Evolutionary conservation across 495 filamentous ascomycete genomes (phyloP).

Genomic region (Podospora australis): DNA sequence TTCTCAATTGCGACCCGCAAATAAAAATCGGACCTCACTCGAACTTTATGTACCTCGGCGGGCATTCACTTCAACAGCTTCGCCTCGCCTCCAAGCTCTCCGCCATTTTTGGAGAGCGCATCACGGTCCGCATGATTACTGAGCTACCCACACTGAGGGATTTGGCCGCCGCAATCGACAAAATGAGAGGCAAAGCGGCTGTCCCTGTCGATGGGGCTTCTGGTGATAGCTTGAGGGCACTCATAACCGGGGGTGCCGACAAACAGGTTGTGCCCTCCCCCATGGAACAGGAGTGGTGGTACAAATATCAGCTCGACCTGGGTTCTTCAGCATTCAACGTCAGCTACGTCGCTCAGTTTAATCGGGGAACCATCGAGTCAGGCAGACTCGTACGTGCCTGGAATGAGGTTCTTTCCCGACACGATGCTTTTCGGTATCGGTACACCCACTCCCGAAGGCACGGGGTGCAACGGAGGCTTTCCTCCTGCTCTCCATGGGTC

Average conservation of each 20-base stretch:
- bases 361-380: background rate
- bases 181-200: background rate
- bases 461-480: background rate
- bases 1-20: background rate
- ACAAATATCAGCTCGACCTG: background rate
- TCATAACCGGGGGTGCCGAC: no score
- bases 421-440: background rate
- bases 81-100: background rate
- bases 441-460: background rate
- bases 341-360: background rate
- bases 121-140: background rate
- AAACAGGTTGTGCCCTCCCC: no score
- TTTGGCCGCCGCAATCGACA: background rate
- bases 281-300: background rate
- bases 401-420: background rate
- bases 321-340: background rate
- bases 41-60: background rate
- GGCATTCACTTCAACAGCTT: background rate
- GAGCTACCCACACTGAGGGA: background rate
- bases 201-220: background rate
- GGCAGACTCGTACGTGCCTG: background rate
- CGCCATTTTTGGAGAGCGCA: background rate
- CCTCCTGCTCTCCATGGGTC: constrained; percentile 4
- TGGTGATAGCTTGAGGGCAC: background rate
- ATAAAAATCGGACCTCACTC: background rate